phyloP scores from a whole-genome alignment of 2,329 filamentous ascomycete species.

The Xylaria digitata region DNA sequence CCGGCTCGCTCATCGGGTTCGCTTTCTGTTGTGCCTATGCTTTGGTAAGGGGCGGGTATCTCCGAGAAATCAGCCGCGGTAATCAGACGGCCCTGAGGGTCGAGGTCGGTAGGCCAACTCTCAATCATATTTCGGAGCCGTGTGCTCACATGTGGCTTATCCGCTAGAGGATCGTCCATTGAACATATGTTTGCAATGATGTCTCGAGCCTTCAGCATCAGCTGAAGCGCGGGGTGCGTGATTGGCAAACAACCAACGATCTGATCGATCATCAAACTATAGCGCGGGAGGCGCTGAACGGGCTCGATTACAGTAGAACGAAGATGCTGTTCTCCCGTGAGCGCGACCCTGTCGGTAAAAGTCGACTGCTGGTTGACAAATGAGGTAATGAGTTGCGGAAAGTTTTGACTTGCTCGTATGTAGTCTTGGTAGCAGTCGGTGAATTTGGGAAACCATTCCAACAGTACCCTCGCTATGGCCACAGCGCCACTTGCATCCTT shows the following conservation, averaged over 20 bases:
- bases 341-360: slow-evolving; percentile 81
- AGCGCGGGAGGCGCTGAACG: slow-evolving; percentile 91
- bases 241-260: slow-evolving; percentile 88
- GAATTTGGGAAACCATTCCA: slow-evolving; percentile 95
- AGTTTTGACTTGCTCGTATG: slow-evolving; percentile 88
- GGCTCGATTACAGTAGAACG: slow-evolving; percentile 95
- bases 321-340: slow-evolving; percentile 88
- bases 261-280: slow-evolving; percentile 96
- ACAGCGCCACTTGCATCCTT: slow-evolving; percentile 83
- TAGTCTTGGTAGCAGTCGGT: slow-evolving; percentile 92
- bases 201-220: slow-evolving; percentile 88
- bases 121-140: slow-evolving; percentile 81
- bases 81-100: slow-evolving; percentile 81
- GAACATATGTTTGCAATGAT: slow-evolving; percentile 97
- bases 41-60: slow-evolving; percentile 75
- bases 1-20: slow-evolving; percentile 65
- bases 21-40: slow-evolving; percentile 54
- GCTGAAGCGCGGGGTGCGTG: slow-evolving; percentile 83
- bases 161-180: slow-evolving; percentile 77
- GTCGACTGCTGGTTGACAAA: slow-evolving; percentile 85
- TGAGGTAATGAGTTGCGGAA: slow-evolving; percentile 81
- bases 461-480: slow-evolving; percentile 80
- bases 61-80: slow-evolving; percentile 84
- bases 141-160: slow-evolving; percentile 78
- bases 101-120: slow-evolving; percentile 78